A percentile compares a stretch with the other conserved stretches of the same genome.
Conservation (phyloP, 129 eudicot genomes). For the Oenanthe sinensis region DNA sequence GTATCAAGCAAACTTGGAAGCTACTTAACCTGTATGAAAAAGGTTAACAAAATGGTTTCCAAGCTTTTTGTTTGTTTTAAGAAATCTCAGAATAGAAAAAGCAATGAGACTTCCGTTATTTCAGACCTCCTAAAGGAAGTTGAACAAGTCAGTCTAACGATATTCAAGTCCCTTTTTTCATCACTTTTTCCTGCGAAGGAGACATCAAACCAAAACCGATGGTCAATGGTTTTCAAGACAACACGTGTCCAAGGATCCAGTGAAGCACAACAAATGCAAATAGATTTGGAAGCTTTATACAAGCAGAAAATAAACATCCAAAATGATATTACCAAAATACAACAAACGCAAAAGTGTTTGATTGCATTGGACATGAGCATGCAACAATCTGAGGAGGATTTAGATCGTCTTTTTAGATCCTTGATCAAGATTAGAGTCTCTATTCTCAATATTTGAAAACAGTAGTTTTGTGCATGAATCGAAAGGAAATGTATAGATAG, state of each 20-base stretch:
- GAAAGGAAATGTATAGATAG: not conserved
- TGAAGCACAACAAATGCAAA: not conserved
- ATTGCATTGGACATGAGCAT: not conserved
- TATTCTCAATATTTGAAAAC: not conserved
- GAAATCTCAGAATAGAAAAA: not conserved
- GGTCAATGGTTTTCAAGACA: not conserved
- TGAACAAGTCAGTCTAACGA: not conserved
- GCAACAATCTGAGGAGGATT: not conserved
- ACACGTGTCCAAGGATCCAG: not conserved
- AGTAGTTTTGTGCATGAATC: not conserved
- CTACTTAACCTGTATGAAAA: not conserved
- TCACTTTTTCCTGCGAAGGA: not conserved
- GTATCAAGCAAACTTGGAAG: not conserved
- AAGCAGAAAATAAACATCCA: not conserved
- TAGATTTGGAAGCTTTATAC: not conserved
- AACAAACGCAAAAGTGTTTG: not conserved
- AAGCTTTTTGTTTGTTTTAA: not conserved
- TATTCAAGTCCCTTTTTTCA: not conserved
- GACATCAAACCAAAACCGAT: not conserved
- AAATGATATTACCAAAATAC: not conserved
- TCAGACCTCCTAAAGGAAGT: not conserved
- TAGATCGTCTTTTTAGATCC: not conserved
- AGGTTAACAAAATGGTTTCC: not conserved
- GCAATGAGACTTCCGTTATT: not conserved
- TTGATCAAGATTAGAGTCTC: constrained; percentile 1